Evolutionary conservation across 2,329 filamentous ascomycete species (phyloP).

Genomic region (Exophiala aquamarina): DNA sequence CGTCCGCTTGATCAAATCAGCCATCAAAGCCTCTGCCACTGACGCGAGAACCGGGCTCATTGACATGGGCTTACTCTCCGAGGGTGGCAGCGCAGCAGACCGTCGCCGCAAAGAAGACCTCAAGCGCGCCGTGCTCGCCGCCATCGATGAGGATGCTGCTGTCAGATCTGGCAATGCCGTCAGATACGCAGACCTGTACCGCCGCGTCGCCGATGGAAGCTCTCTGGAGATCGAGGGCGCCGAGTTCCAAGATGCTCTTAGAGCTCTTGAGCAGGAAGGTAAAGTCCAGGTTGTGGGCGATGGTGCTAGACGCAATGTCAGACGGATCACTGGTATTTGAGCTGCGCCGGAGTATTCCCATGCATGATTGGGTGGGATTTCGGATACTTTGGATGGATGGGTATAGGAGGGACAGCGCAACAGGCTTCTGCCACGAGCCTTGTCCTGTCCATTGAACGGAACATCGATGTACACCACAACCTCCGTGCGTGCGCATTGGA

Average conservation of each 20-base stretch:
- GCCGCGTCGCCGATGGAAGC: constrained; percentile 69
- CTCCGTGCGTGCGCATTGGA: no score
- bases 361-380: no score
- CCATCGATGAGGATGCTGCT: constrained; percentile 67
- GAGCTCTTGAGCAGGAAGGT: constrained; percentile 80
- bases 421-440: no score
- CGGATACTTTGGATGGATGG: no score
- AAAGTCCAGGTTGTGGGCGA: constrained; percentile 78
- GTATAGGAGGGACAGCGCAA: no score
- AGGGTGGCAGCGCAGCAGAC: constrained; percentile 89
- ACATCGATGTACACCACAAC: no score
- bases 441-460: no score
- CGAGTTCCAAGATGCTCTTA: constrained; percentile 82
- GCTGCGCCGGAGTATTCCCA: no score
- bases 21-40: constrained; percentile 95
- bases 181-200: constrained; percentile 75
- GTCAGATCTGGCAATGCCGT: constrained; percentile 58
- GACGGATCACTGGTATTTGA: constrained; percentile 63
- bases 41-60: constrained; percentile 87
- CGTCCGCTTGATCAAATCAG: constrained; percentile 86
- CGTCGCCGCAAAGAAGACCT: constrained; percentile 78
- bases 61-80: constrained; percentile 92
- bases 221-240: constrained; percentile 68
- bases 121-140: constrained; percentile 71
- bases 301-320: constrained; percentile 76